Percentiles rank a stretch among this genome's conserved stretches.
These are phyloP conservation scores for Botrytis tulipae DNA, from an alignment of 2,329 filamentous ascomycete species.

Conservation along the genomic window DNA sequence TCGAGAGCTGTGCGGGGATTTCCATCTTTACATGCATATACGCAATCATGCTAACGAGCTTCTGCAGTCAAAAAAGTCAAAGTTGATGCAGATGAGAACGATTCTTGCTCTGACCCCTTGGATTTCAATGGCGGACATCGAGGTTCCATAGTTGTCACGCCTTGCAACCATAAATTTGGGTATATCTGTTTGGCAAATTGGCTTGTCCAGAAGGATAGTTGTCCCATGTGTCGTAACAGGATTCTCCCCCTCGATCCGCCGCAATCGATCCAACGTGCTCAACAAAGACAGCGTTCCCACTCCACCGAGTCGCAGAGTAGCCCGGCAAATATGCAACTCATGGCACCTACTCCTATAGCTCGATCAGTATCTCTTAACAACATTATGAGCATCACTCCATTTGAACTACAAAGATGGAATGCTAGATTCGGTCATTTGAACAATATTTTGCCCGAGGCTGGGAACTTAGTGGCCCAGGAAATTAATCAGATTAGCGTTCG, in stretches of 20 bases:
- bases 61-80: neutral
- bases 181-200: neutral
- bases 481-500: rapidly evolving
- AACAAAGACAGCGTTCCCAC: neutral
- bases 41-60: neutral
- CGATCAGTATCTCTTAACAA: neutral
- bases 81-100: no score
- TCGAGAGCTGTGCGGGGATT: neutral
- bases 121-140: no score
- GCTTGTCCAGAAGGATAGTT: neutral
- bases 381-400: neutral
- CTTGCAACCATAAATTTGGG: slow-evolving; percentile 9
- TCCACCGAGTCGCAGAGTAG: neutral
- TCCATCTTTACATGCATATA: neutral
- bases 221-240: neutral
- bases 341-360: neutral
- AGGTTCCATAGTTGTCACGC: neutral
- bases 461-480: neutral
- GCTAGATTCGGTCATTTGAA: neutral
- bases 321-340: neutral
- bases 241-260: neutral
- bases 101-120: neutral
- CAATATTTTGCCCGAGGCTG: no score
- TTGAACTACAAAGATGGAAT: neutral
- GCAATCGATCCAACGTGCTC: neutral